Evolutionary conservation across 768 basidiomycete genomes (phyloP), one percentile per base, ranked within the genome.

Genomic region (Clitopilus passeckerianus): DNA sequence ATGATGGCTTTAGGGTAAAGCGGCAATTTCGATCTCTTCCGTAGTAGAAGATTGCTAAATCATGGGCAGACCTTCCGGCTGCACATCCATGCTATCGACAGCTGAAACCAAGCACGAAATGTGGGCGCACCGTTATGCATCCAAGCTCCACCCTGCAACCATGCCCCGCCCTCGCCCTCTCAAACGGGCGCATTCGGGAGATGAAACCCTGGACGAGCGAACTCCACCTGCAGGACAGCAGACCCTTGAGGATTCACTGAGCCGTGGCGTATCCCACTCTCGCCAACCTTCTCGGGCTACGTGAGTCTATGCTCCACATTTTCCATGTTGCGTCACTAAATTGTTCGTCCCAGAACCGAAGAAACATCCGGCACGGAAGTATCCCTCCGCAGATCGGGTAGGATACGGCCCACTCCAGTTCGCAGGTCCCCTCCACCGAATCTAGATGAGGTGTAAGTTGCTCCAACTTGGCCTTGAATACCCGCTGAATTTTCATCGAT

Each of bases 391-490:
- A 30, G 18, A 54, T 54, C 22, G 54, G 18, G n/a, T n/a, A 18
- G 34, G 41, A 18, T 34, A 14, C 14, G 41, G 37, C 57, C 35
- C 16, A 46, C 34, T 22, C 10, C 35, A 12, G 15, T 33, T 43
- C 43, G 43, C 22, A 43, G 12, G 57, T 18, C 34, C n/a, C 5
- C 22, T 23, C 35, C 27, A 30, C 34, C 15, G 59, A 84, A 88
- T 61, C 75, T 77, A 2, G 88, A 91, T 63, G 87, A 91, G 77
- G 73, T 90, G 89, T 88, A 73, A 57, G 81, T 72, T 12, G 10
- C 27, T 2, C 37, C 12, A 15, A 4, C 37, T 15, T n/a, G 54
- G 41, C 53, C 27, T 22, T 60, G 46, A 34, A 50, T 33, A 9
- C 34, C 37, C 12, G 44, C 23, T 23, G 20, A 27, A 57, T 14